A percentile compares a stretch with the other conserved stretches of the same genome.
Evolutionary conservation across 139 green algal species (phyloP).

Genomic region (Eudorina sp.): DNA sequence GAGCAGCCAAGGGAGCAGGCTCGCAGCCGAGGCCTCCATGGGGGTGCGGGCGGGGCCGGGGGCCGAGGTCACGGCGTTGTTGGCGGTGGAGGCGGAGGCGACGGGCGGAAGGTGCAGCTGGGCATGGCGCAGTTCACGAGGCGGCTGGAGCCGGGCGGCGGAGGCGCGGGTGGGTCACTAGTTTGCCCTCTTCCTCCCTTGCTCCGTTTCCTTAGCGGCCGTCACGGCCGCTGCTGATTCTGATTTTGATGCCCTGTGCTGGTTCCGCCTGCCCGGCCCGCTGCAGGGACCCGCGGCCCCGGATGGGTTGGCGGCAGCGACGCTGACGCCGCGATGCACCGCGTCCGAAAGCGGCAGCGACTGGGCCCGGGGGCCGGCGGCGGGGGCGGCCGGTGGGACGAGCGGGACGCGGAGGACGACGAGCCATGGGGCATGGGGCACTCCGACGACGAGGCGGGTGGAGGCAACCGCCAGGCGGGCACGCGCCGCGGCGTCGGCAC

Average conservation of each 20-base stretch:
- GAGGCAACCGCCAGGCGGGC: background rate
- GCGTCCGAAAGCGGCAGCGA: background rate
- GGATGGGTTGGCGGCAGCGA: background rate
- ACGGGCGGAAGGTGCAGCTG: background rate
- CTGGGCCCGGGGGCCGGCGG: background rate
- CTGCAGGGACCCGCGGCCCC: no score
- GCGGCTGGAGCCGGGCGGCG: background rate
- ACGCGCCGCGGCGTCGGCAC: background rate
- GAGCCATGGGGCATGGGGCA: constrained; percentile 2
- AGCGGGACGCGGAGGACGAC: background rate
- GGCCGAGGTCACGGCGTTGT: no score
- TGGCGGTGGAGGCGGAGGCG: background rate
- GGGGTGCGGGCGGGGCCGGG: no score
- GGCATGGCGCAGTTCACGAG: constrained; percentile 12
- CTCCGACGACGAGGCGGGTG: background rate
- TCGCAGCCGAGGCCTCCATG: no score
- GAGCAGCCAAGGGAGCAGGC: background rate
- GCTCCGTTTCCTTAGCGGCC: no score
- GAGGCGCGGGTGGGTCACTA: no score
- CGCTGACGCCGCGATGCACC: no score
- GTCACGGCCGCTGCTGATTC: no score
- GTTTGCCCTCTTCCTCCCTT: no score
- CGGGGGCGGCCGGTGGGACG: background rate
- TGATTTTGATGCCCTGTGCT: no score
- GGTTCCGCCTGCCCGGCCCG: no score